Evolutionary conservation across 108 stramenopile species (phyloP), one percentile per base, ranked within the genome.

Genomic region (Discostella stelligeroides): DNA sequence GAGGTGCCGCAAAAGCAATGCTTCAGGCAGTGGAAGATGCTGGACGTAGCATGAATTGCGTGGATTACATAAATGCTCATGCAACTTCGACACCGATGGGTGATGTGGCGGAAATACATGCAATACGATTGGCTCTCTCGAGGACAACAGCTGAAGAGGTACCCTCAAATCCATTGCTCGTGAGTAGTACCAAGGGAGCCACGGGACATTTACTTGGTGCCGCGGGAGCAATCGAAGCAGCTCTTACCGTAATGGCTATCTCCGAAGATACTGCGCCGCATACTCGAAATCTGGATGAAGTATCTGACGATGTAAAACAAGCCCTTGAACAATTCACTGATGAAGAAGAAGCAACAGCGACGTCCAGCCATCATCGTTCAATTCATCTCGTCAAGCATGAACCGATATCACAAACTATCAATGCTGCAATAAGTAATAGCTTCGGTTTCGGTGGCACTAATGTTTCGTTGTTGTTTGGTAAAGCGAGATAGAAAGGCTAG

Each of bases 361-460:
- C 53, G 28, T 1, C 28, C 12, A 25, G 10, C 9, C 1, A 14
- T 4, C 20, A 49, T 1, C 34, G 57, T 34, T 49, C 60, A 37
- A 71, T 70, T 43, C 46, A 66, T 65, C 54, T 69, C 11, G 83
- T 88, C 72, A 70, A 79, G 28, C 66, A 85, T 63, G 85, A 55
- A 17, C 53, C 73, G n/a, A 30, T 48, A 9, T 50, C 28, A 30
- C 15, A 40, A 14, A 73, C 80, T 11, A 34, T 90, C 15, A 14
- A 79, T 50, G 37, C 66, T 10, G 89, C 89, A 18, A 84, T 98
- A 68, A 93, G 79, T 69, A 99, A 97, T 50, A 95, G 94, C 48
- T 98, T 98, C 85, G 98, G 98, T 27, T 99, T 99, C 73, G 97
- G 97, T 27, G 98, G 98, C n/a, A 95, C 95, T 6, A 99, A 99